A percentile compares a stretch with the other conserved stretches of the same genome.
Conservation (phyloP, 2,329 filamentous ascomycete species). For the Colletotrichum eleusines region DNA sequence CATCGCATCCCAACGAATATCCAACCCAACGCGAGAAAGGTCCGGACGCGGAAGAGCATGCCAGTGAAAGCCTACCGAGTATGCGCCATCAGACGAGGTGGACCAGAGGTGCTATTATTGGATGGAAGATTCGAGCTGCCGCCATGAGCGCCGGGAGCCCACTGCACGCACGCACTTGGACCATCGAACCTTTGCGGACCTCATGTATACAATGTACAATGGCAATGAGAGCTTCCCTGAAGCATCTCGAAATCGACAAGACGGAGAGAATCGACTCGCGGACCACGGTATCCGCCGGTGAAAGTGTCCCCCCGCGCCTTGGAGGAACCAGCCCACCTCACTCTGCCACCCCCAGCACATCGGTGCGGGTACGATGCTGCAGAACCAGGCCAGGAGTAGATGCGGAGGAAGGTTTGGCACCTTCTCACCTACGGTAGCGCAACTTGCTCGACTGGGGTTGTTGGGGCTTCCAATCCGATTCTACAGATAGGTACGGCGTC, state of each 20-base stretch:
- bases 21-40: background rate
- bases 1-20: conserved; percentile 8
- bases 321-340: background rate
- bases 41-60: background rate
- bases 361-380: conserved; percentile 38
- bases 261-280: background rate
- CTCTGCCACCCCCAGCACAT: conserved; percentile 19
- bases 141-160: background rate
- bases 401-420: conserved; percentile 13
- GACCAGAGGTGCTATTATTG: background rate
- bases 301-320: conserved; percentile 29
- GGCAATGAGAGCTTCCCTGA: no score
- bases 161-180: background rate
- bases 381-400: conserved; percentile 29
- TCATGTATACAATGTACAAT: background rate
- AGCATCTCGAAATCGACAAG: background rate
- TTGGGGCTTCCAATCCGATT: conserved; percentile 20
- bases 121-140: background rate
- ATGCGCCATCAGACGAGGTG: conserved; percentile 16
- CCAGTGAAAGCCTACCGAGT: background rate
- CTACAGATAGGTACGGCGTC: conserved; percentile 1
- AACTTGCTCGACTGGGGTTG: conserved; percentile 20
- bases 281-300: background rate
- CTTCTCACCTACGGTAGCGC: conserved; percentile 21
- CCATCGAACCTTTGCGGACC: background rate